phyloP scores from a whole-genome alignment of 306 rosid genomes.

The Rosa multiflora region DNA sequence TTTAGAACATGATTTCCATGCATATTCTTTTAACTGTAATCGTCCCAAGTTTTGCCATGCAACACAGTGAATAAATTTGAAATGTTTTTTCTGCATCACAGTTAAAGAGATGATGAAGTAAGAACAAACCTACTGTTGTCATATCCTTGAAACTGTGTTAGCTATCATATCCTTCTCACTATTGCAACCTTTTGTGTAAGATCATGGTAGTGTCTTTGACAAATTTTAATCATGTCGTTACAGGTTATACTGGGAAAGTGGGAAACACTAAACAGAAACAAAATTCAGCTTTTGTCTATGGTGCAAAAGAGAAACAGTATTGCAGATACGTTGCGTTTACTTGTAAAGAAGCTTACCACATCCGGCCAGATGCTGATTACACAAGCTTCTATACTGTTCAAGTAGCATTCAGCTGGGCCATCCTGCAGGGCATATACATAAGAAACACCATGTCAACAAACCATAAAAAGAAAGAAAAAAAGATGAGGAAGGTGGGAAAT shows the following conservation, averaged over 20 bases:
- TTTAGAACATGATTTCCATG: constrained; percentile 8
- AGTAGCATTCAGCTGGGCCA: constrained; percentile 78
- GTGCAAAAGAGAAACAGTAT: not conserved
- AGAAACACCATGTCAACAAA: not conserved
- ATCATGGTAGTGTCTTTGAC: not conserved
- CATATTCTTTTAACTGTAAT: constrained; percentile 17
- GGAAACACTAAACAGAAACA: not conserved
- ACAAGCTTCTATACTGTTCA: constrained; percentile 81
- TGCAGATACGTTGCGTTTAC: not conserved
- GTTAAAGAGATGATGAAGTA: not conserved
- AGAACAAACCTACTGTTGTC: not conserved
- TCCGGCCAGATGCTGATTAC: constrained; percentile 57
- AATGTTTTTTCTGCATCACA: constrained; percentile 50
- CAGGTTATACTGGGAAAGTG: not conserved
- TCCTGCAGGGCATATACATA: constrained; percentile 44
- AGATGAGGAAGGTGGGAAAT: not conserved
- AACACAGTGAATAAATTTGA: constrained; percentile 58
- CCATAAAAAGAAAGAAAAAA: constrained; percentile 1
- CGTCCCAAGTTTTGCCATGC: constrained; percentile 44
- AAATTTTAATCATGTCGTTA: not conserved
- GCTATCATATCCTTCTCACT: not conserved
- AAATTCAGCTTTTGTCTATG: not conserved
- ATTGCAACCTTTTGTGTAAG: not conserved
- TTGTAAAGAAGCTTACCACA: constrained; percentile 39
- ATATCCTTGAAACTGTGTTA: not conserved